Evolutionary conservation across 208 protist species (phyloP).

Genomic region (Kentomonas sorsogonicus): DNA sequence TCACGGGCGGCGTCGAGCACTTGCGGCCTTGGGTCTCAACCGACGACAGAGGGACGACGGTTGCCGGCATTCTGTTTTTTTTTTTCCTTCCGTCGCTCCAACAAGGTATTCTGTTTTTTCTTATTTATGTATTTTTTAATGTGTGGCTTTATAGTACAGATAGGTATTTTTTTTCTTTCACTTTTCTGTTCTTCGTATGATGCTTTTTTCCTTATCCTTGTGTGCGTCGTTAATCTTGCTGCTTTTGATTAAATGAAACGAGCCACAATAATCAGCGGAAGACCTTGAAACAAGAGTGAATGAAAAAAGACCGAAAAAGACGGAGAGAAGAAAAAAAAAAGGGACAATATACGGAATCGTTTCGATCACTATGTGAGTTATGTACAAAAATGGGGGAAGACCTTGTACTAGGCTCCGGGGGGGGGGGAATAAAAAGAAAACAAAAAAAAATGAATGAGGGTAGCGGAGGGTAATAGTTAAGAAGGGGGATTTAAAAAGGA

Average conservation of each 20-base stretch:
- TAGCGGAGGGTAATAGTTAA: not conserved
- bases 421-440: slow-evolving; percentile 10
- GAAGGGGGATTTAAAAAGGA: too few species aligned
- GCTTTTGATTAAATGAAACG: slow-evolving; percentile 10
- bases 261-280: slow-evolving; percentile 9
- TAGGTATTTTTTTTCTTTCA: not conserved
- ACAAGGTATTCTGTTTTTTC: slow-evolving; percentile 4
- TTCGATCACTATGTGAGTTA: too few species aligned
- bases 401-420: not conserved
- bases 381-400: not conserved
- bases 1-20: too few species aligned
- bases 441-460: slow-evolving; percentile 4
- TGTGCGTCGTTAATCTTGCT: too few species aligned
- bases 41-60: too few species aligned
- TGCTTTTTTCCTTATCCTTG: slow-evolving; percentile 5
- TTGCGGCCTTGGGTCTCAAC: too few species aligned
- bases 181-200: slow-evolving; percentile 1
- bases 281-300: slow-evolving; percentile 9
- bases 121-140: not conserved
- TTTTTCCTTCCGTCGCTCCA: too few species aligned
- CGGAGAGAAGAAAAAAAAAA: slow-evolving; percentile 8
- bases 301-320: slow-evolving; percentile 3
- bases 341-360: too few species aligned
- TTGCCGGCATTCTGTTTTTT: too few species aligned
- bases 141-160: not conserved